phyloP scores from a whole-genome alignment of 768 basidiomycete genomes.

The Amanita polypyramis region DNA sequence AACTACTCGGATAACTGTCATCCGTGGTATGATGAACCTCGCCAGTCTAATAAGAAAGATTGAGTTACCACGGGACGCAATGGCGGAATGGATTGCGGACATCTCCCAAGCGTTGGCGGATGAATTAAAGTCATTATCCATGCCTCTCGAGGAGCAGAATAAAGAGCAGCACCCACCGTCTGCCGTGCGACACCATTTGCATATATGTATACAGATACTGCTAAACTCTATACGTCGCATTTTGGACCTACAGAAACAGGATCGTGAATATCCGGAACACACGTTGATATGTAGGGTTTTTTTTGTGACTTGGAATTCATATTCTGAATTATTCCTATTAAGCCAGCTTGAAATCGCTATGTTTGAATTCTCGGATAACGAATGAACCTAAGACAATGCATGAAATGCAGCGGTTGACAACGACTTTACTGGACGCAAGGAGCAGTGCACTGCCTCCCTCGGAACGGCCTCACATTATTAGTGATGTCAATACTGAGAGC shows the following conservation, averaged over 20 bases:
- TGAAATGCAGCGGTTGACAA: conserved; percentile 48
- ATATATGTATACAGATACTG: conserved; percentile 36
- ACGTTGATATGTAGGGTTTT: conserved; percentile 22
- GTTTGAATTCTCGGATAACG: conserved; percentile 29
- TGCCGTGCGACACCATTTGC: conserved; percentile 16
- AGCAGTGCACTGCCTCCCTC: conserved; percentile 35
- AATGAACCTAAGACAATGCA: conserved; percentile 30
- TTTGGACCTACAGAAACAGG: conserved; percentile 25
- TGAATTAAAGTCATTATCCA: conserved; percentile 35
- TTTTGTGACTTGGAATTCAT: not conserved
- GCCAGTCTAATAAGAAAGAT: conserved; percentile 46
- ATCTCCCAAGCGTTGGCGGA: conserved; percentile 43
- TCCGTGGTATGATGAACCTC: conserved; percentile 68
- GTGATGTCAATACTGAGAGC: conserved; percentile 46
- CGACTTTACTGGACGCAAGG: conserved; percentile 52
- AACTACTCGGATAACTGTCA: conserved; percentile 54
- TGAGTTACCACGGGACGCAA: conserved; percentile 28
- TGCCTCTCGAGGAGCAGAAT: conserved; percentile 9
- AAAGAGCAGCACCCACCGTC: conserved; percentile 7
- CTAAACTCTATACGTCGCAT: conserved; percentile 48
- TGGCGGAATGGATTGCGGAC: conserved; percentile 55
- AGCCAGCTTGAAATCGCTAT: conserved; percentile 52
- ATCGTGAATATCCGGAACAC: conserved; percentile 49
- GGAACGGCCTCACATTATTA: conserved; percentile 19
- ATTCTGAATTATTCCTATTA: not conserved